Evolutionary conservation across 805 yeast species (phyloP).

Genomic region (Lipomyces mesembrius): DNA sequence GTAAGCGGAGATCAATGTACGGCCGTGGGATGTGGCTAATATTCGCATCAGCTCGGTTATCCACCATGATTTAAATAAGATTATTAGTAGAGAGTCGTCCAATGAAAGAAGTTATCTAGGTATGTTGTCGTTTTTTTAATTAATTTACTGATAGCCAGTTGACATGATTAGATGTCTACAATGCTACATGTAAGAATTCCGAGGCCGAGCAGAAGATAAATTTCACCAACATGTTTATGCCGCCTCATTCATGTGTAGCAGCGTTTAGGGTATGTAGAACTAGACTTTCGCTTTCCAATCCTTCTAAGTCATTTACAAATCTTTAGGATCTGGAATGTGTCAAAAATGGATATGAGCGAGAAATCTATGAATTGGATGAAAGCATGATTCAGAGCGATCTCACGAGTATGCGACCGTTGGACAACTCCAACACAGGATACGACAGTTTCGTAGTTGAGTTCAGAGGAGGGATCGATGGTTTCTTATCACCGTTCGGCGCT

Average conservation of each 20-base stretch:
- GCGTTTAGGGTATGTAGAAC: slow-evolving; percentile 20
- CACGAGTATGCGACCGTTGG: slow-evolving; percentile 8
- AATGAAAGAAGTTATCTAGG: slow-evolving; percentile 14
- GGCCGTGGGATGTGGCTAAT: background rate
- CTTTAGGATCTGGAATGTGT: slow-evolving; percentile 22
- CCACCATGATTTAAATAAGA: slow-evolving; percentile 16
- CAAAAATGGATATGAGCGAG: slow-evolving; percentile 20
- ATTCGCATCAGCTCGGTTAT: slow-evolving; percentile 21
- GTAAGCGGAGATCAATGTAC: slow-evolving; percentile 5
- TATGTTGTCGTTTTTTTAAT: background rate
- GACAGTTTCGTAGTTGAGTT: slow-evolving; percentile 62
- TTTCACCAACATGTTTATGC: slow-evolving; percentile 20
- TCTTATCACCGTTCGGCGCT: slow-evolving; percentile 54
- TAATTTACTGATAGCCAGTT: background rate
- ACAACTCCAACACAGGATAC: slow-evolving; percentile 53
- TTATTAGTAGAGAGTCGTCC: background rate
- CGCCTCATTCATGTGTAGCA: slow-evolving; percentile 30
- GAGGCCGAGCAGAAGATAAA: slow-evolving; percentile 4
- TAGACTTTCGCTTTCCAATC: background rate
- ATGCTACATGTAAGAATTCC: slow-evolving; percentile 15
- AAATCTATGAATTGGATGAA: slow-evolving; percentile 18
- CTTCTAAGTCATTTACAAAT: background rate
- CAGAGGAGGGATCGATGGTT: slow-evolving; percentile 53
- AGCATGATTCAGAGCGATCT: slow-evolving; percentile 13
- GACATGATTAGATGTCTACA: slow-evolving; percentile 11